A percentile compares a stretch with the other conserved stretches of the same genome.
These are phyloP conservation scores for Amesomyces nigricolor DNA, from an alignment of 2,329 filamentous ascomycete genomes.

Conservation along the genomic window DNA sequence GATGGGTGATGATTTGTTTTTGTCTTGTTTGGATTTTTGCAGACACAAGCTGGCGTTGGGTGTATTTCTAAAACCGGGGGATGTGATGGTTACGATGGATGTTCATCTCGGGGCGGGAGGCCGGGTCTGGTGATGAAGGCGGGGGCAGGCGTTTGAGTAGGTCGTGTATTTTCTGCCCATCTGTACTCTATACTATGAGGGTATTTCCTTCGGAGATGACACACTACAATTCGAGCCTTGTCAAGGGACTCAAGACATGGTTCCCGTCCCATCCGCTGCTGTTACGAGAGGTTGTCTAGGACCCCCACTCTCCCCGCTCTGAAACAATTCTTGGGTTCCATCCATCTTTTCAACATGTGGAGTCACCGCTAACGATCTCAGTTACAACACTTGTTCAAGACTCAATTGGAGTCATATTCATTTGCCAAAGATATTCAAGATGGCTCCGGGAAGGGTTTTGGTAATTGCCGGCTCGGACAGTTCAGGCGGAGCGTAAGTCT, in stretches of 20 bases:
- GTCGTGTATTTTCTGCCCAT: not conserved
- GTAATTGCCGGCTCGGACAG: constrained; percentile 86
- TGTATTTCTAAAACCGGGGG: constrained; percentile 6
- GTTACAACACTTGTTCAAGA: not conserved
- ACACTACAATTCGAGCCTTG: not conserved
- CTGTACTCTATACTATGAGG: not conserved
- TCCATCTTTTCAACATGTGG: not conserved
- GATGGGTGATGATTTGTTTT: constrained; percentile 2
- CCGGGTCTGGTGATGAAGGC: constrained; percentile 4
- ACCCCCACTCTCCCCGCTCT: constrained; percentile 12
- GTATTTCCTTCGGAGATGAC: not conserved
- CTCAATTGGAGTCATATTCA: not conserved
- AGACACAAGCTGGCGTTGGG: constrained; percentile 7
- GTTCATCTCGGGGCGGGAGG: constrained; percentile 13
- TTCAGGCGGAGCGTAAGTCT: constrained; percentile 74
- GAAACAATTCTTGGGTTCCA: constrained; percentile 1
- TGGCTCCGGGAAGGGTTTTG: constrained; percentile 49
- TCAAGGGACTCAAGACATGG: not conserved
- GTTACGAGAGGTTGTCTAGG: not conserved
- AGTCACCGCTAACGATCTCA: not conserved
- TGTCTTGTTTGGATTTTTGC: not conserved
- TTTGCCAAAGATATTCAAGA: not conserved
- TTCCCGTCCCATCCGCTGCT: not conserved
- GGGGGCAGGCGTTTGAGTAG: constrained; percentile 4
- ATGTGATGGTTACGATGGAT: constrained; percentile 8